phyloP scores from a whole-genome alignment of 2,329 filamentous ascomycete genomes.

The Sphaerostilbella broomeana region DNA sequence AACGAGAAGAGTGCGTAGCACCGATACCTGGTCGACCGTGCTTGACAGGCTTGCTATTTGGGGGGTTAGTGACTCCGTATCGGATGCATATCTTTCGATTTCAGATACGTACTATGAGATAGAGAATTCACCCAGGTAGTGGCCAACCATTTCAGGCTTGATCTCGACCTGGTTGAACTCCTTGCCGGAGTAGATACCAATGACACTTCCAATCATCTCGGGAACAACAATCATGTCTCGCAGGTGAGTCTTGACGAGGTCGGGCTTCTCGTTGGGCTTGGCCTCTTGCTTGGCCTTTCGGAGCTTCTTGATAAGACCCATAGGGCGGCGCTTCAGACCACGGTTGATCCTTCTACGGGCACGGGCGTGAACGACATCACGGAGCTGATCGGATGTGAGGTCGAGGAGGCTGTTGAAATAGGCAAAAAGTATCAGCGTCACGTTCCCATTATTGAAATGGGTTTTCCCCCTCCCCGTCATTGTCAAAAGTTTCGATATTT shows the following conservation, averaged over 20 bases:
- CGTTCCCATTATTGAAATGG: neutral
- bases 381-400: constrained; percentile 96
- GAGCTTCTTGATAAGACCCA: constrained; percentile 99
- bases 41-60: constrained; percentile 92
- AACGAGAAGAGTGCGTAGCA: constrained; percentile 99
- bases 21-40: constrained; percentile 99
- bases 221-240: constrained; percentile 99
- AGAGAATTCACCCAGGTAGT: constrained; percentile 98
- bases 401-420: constrained; percentile 74
- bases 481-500: neutral
- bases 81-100: neutral
- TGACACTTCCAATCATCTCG: constrained; percentile 98
- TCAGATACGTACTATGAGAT: constrained; percentile 86
- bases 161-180: constrained; percentile 99
- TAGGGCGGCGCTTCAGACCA: constrained; percentile 98
- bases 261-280: constrained; percentile 99
- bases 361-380: constrained; percentile 98
- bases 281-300: constrained; percentile 99
- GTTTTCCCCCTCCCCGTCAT: neutral
- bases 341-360: constrained; percentile 99
- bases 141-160: constrained; percentile 99
- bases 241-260: constrained; percentile 98
- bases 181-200: constrained; percentile 99
- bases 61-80: constrained; percentile 40
- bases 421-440: constrained; percentile 5